Evolutionary conservation across 2,329 filamentous ascomycete genomes (phyloP), one percentile per base, ranked within the genome.

Genomic region (Coniella lustricola): DNA sequence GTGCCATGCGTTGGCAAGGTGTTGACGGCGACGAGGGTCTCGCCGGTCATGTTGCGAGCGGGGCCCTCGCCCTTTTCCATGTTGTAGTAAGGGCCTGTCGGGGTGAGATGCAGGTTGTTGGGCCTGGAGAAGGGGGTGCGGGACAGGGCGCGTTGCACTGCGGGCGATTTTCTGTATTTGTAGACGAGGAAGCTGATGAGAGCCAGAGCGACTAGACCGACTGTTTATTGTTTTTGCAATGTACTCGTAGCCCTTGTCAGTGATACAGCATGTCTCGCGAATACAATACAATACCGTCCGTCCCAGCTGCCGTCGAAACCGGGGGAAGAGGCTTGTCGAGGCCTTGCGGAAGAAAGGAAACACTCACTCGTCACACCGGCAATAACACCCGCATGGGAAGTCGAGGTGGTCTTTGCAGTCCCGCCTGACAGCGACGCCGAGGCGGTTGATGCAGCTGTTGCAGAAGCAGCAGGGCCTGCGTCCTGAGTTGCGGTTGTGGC

Each of bases 41-140:
- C 44, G 35, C 35, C 35, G 9, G 44, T 46, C 44, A 46, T 40
- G 5, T 46, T 46, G 14, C n/a, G 44, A 17, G 35, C 44, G 18
- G 25, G 13, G 14, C 14, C 36, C 3, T 17, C 44, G 17, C 25
- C 17, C 29, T 46, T 40, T 13, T 40, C 44, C 29, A 46, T 46
- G 44, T 40, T 33, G 13, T 39, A 25, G 13, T 40, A 46, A 4
- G 44, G 44, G 10, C 44, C 35, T 8, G 14, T 25, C n/a, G 38
- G 29, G 21, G 9, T 10, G 22, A 18, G 17, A 2, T 33, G 12
- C 18, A 17, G 22, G 4, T 20, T 33, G 33, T 31, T 14, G 9
- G 22, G 22, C n/a, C 20, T 38, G 29, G 33, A 33, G 29, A 25
- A 29, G 13, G 5, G 5, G 25, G 25, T 29, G 25, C 10, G 25